Conservation (phyloP, 768 basidiomycete genomes). For the Harrya chromipes region DNA sequence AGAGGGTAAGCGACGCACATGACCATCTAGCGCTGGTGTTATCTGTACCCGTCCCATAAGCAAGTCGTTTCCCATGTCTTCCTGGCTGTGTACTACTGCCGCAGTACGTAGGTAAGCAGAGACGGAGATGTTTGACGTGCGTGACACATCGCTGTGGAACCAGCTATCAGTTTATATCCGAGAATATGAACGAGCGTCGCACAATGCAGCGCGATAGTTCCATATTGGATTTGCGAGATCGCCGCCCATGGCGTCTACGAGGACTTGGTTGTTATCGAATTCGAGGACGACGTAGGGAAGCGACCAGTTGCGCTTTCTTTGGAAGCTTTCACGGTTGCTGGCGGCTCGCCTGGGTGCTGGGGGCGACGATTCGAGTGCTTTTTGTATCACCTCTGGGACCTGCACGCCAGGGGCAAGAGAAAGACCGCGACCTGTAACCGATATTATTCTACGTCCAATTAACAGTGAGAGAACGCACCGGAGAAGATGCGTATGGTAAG, state of each 20-base stretch:
- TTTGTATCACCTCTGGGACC: slow-evolving; percentile 82
- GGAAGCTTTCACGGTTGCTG: slow-evolving; percentile 86
- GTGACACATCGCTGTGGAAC: slow-evolving; percentile 82
- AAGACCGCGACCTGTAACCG: slow-evolving; percentile 66
- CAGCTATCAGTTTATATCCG: slow-evolving; percentile 3
- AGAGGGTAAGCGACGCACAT: slow-evolving; percentile 43
- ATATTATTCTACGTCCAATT: slow-evolving; percentile 1
- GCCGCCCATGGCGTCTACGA: slow-evolving; percentile 96
- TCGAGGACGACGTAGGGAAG: slow-evolving; percentile 97
- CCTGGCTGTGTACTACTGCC: slow-evolving; percentile 64
- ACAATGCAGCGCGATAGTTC: slow-evolving; percentile 97
- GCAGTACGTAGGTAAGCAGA: slow-evolving; percentile 89
- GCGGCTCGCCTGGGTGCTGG: slow-evolving; percentile 53
- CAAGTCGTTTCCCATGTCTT: slow-evolving; percentile 97
- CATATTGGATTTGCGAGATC: slow-evolving; percentile 86
- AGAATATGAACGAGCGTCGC: slow-evolving; percentile 27
- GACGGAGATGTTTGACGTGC: slow-evolving; percentile 88
- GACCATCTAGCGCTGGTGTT: slow-evolving; percentile 76
- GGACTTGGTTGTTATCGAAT: slow-evolving; percentile 96
- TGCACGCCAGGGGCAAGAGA: slow-evolving; percentile 72
- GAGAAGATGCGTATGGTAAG: slow-evolving; percentile 96
- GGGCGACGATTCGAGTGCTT: slow-evolving; percentile 65
- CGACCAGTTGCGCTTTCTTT: slow-evolving; percentile 92
- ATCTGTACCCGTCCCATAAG: slow-evolving; percentile 92
- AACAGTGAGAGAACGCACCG: slow-evolving; percentile 44